Evolutionary conservation across 352 stramenopile species (phyloP).

Genomic region (Blastocystis sp.): DNA sequence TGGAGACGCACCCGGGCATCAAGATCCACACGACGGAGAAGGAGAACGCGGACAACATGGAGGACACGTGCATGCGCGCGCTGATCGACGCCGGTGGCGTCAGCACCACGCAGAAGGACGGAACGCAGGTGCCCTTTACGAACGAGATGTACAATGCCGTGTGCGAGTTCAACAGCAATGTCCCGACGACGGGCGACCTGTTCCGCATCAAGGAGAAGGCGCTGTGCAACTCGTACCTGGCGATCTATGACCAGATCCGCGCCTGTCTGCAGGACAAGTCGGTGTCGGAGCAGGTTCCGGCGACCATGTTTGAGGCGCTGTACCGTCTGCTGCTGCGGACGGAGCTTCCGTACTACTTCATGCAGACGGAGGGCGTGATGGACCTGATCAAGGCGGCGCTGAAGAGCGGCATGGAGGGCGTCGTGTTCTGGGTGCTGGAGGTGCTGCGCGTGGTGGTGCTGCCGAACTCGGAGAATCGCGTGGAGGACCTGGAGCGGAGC

Average conservation of each 20-base stretch:
- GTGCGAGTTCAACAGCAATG: slow-evolving; percentile 77
- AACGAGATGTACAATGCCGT: slow-evolving; percentile 58
- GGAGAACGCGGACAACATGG: slow-evolving; percentile 54
- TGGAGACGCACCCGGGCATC: slow-evolving; percentile 54
- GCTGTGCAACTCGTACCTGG: slow-evolving; percentile 69
- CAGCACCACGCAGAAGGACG: background rate
- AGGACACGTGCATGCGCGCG: slow-evolving; percentile 51
- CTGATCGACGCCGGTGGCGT: slow-evolving; percentile 29
- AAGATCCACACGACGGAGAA: slow-evolving; percentile 45
- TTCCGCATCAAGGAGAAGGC: slow-evolving; percentile 73
- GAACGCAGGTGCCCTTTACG: slow-evolving; percentile 12
- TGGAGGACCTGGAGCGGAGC: slow-evolving; percentile 59
- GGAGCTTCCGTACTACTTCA: slow-evolving; percentile 73
- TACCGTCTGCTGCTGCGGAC: slow-evolving; percentile 74
- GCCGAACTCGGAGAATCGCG: slow-evolving; percentile 62
- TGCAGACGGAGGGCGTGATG: slow-evolving; percentile 68
- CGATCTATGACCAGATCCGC: slow-evolving; percentile 71
- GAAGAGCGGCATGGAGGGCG: slow-evolving; percentile 70
- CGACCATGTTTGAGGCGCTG: slow-evolving; percentile 71
- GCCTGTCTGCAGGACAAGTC: slow-evolving; percentile 68
- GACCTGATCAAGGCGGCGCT: slow-evolving; percentile 71
- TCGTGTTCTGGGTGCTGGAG: slow-evolving; percentile 68
- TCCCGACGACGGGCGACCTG: slow-evolving; percentile 70
- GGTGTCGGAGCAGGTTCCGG: slow-evolving; percentile 66
- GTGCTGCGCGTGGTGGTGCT: slow-evolving; percentile 18